Conservation (phyloP, 2,329 filamentous ascomycete species). For the Cadophora luteo-olivacea region DNA sequence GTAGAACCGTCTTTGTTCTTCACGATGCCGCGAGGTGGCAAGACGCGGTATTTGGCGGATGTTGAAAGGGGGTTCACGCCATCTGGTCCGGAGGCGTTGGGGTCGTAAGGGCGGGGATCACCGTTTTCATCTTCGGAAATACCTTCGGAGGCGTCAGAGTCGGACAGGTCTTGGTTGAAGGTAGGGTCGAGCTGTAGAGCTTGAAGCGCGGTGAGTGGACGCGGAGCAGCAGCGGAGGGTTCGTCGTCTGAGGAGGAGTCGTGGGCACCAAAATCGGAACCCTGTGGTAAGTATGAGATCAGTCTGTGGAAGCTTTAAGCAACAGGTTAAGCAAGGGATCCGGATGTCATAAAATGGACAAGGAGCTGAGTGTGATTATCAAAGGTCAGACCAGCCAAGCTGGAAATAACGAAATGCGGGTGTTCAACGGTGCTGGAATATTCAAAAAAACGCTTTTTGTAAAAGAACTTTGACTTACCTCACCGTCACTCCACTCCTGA, state of each 20-base stretch:
- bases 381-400: neutral
- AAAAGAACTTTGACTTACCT: neutral
- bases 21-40: constrained; percentile 12
- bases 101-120: neutral
- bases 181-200: neutral
- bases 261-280: neutral
- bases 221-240: too few relatives aligned
- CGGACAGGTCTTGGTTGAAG: constrained; percentile 10
- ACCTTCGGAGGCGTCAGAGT: neutral
- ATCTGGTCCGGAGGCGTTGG: neutral
- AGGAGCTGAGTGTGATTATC: too few relatives aligned
- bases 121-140: constrained; percentile 8
- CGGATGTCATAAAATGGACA: neutral
- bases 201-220: neutral
- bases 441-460: neutral
- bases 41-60: constrained; percentile 10
- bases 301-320: neutral
- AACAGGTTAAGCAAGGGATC: neutral
- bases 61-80: neutral
- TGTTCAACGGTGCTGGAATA: neutral
- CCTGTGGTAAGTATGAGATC: neutral
- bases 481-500: neutral
- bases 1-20: neutral
- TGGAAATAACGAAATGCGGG: neutral
- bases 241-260: neutral